Conservation (phyloP, 2,329 filamentous ascomycete genomes). For the Ophiostoma novo-ulmi region DNA sequence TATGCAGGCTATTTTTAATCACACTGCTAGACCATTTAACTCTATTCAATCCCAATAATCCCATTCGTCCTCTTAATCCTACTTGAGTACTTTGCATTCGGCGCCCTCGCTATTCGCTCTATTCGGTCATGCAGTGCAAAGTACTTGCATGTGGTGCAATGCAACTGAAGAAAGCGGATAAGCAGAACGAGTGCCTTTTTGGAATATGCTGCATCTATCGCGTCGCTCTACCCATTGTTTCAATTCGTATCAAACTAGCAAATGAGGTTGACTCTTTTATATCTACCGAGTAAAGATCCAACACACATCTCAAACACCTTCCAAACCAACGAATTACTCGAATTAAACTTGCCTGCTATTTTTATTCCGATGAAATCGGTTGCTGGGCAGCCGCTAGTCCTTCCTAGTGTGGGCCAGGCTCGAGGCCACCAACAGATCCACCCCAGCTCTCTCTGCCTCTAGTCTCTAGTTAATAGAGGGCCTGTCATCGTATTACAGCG, state of each 20-base stretch:
- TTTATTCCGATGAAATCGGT: constrained; percentile 9
- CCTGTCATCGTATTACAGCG: not conserved
- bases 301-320: not conserved
- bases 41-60: too few relatives aligned
- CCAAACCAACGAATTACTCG: not conserved
- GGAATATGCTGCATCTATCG: not conserved
- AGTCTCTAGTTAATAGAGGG: not conserved
- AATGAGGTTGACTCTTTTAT: not conserved
- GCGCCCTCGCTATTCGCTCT: too few relatives aligned
- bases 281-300: not conserved
- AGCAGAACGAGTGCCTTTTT: too few relatives aligned
- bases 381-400: constrained; percentile 22
- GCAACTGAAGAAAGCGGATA: not conserved
- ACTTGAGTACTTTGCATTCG: too few relatives aligned
- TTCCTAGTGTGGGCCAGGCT: constrained; percentile 7
- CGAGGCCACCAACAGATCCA: constrained; percentile 15
- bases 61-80: too few relatives aligned
- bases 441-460: not conserved
- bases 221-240: too few relatives aligned
- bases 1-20: not conserved
- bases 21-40: not conserved
- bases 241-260: too few relatives aligned
- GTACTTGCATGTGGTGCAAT: not conserved
- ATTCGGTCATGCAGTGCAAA: not conserved
- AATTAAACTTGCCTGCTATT: not conserved